phyloP scores from a whole-genome alignment of 148 eudicot species.

The Limonium bicolor region DNA sequence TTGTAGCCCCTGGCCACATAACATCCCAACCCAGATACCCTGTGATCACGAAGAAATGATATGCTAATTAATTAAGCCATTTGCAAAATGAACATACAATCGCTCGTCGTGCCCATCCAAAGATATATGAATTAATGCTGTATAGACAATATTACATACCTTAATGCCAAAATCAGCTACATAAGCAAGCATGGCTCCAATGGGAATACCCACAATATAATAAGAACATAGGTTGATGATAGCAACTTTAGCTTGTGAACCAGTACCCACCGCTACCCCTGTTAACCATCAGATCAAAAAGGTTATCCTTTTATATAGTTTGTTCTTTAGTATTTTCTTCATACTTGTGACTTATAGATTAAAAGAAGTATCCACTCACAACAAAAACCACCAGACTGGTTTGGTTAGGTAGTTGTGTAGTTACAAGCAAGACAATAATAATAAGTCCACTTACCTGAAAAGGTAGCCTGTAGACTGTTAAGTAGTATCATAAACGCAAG shows the following conservation, averaged over 20 bases:
- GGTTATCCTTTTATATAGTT: neutral
- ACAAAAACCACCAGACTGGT: neutral
- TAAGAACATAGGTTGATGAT: constrained; percentile 19
- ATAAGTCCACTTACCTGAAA: constrained; percentile 20
- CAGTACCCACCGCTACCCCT: constrained; percentile 34
- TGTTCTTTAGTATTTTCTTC: neutral
- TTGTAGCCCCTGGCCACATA: neutral
- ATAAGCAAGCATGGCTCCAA: constrained; percentile 24
- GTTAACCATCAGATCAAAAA: neutral
- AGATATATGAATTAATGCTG: neutral
- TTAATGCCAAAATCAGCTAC: constrained; percentile 11
- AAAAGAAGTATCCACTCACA: neutral
- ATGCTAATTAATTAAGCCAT: neutral
- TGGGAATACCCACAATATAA: constrained; percentile 24
- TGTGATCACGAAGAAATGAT: neutral
- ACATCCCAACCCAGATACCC: constrained; percentile 5
- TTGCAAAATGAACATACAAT: neutral
- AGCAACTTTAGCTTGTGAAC: constrained; percentile 22
- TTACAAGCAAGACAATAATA: neutral
- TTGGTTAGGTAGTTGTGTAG: neutral
- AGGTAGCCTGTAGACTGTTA: constrained; percentile 32
- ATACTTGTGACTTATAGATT: neutral
- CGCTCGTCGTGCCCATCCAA: no score
- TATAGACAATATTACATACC: constrained; percentile 6
- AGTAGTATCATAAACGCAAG: constrained; percentile 28